Base-by-base conservation (phyloP, 768 basidiomycete species). In the Coprinopsis strossmayeri region DNA sequence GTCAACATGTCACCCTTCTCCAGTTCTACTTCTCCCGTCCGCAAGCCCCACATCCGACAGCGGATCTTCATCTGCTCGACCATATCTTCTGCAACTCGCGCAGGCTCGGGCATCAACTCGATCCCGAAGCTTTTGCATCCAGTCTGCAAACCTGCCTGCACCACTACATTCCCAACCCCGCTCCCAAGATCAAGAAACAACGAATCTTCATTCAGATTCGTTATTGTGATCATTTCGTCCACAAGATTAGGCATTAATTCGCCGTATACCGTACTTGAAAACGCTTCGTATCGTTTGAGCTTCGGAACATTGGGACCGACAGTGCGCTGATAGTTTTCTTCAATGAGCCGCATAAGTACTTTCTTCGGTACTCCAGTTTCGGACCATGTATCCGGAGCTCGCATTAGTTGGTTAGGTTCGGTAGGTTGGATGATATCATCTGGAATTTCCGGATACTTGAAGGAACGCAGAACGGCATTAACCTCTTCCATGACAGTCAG, bases 321-420 rank as follows among this genome's bases (percentile, higher is more conserved):
- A 15, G 82, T 81, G 23, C 96, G 81, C 59, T 97, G 91, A 59
- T 99, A 98, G 30, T 84, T 88, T 69, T 97, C 92, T 37, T 93
- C 91, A 45, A 88, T 73, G 41, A 95, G 77, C 34, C 85, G 82
- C 69, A 82, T 74, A 49, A 87, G 70, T 1, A 93, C 77, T 27
- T 77, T 73, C 40, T 79, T 70, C 0, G 82, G 86, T 23, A 93
- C 60, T 2, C 79, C 81, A 1, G 58, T 67, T 17, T 67, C 57
- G 0, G 64, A 66, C 84, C 84, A 87, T 0, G 64, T 57, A 32
- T 69, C 63, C 3, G 82, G 68, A 1, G 65, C 61, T 17, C 69
- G 61, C 59, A 69, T 77, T 12, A 89, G 61, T 1, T 65, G 53
- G 52, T 87, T 86, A 67, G 65, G 0, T 65, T 50, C 0, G 72